Base-by-base conservation (phyloP, 139 green algal species). In the Micractinium sp. region DNA sequence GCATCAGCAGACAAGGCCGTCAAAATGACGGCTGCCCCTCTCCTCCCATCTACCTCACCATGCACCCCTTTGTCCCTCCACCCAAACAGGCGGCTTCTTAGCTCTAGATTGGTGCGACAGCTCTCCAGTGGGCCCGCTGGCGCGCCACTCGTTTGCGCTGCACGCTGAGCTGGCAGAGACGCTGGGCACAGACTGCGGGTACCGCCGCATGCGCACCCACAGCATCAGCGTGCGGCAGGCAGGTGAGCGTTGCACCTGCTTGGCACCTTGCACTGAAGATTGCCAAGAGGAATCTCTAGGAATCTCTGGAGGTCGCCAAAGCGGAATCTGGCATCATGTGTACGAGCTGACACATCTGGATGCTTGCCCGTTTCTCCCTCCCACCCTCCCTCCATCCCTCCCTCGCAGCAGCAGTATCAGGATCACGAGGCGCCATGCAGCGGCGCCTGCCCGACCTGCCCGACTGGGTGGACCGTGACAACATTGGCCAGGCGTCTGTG, bases 71-170 rank as follows among this genome's bases (percentile, higher is more conserved):
- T n/a, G n/a, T n/a, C n/a, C n/a, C n/a, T 56, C 33, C n/a, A 77
- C 78, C 71, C 35, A 56, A 83, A 86, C 90, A 86, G 90, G 95
- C 19, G 96, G 96, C 22, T 98, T 98, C 82, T 88, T 98, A 15
- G 96, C 95, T 0, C 90, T 96, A 16, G 96, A 98, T 80, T 97
- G 96, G 95, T 93, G 93, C 41, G 93, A 96, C 86, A 81, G 80
- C 81, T 87, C 39, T 0, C 73, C 76, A 1, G 61, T 91, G 15
- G 93, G 90, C 25, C 85, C 91, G 9, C 93, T 98, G 71, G 90
- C 94, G 0, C 90, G 94, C 2, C 91, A 90, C 74, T 94, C 89
- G 75, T 98, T 95, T 87, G 53, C 85, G 31, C 91, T 98, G 67
- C 95, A 98, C 78, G 36, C 73, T 22, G 81, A 95, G 75, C 92